phyloP scores from a whole-genome alignment of 2,329 filamentous ascomycete species.

The Aspergillus chevalieri region DNA sequence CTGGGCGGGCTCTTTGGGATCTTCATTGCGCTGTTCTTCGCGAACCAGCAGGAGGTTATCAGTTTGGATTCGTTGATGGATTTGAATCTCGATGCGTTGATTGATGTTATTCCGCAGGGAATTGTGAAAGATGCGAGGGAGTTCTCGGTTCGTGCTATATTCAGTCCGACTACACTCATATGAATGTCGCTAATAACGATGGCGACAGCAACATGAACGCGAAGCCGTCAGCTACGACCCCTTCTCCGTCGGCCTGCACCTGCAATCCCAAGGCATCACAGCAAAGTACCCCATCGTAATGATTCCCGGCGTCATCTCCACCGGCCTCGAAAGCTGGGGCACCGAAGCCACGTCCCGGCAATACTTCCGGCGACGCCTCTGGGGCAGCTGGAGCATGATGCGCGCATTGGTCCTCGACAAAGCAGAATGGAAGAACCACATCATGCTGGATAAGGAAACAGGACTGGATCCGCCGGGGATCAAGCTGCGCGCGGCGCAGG shows the following conservation, averaged over 20 bases:
- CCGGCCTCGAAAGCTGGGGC: conserved; percentile 93
- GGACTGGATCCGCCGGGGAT: conserved; percentile 85
- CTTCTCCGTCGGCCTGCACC: conserved; percentile 82
- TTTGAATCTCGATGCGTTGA: conserved; percentile 73
- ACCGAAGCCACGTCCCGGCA: conserved; percentile 76
- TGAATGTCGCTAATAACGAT: neutral
- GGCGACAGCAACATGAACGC: conserved; percentile 65
- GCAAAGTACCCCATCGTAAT: conserved; percentile 90
- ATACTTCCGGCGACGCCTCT: conserved; percentile 90
- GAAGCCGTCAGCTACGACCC: conserved; percentile 88
- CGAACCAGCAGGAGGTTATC: conserved; percentile 81
- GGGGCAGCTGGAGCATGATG: conserved; percentile 99
- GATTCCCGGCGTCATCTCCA: conserved; percentile 96
- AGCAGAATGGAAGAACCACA: conserved; percentile 87
- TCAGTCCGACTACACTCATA: conserved; percentile 3
- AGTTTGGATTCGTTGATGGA: conserved; percentile 67
- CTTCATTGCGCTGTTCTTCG: conserved; percentile 82
- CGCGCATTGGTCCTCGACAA: conserved; percentile 87
- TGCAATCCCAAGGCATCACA: conserved; percentile 69
- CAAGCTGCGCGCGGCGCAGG: conserved; percentile 87
- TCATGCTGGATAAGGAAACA: conserved; percentile 91
- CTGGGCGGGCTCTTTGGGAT: conserved; percentile 88
- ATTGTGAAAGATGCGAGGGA: conserved; percentile 81
- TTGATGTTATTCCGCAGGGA: conserved; percentile 81
- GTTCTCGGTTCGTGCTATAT: conserved; percentile 58